These are phyloP conservation scores for Mortierella sp. DNA, from an alignment of 371 early-diverging fungal species.

Conservation along the genomic window DNA sequence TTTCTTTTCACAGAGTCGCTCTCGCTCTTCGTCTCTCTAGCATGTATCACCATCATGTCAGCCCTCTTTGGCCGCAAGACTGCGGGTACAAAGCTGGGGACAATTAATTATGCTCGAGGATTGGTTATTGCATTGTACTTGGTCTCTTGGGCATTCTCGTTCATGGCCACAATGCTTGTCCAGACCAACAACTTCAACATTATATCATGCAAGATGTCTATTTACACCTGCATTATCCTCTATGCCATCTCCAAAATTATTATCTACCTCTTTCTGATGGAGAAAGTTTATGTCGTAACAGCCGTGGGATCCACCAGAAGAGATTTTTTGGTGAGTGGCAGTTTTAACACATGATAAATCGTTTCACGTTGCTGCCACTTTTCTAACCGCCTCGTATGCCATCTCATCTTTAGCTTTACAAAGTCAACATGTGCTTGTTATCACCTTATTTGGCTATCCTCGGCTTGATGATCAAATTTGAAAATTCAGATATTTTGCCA, in stretches of 20 bases:
- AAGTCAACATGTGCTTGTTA: neutral
- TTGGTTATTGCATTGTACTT: neutral
- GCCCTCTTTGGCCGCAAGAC: constrained; percentile 1
- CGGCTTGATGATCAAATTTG: neutral
- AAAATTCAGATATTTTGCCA: neutral
- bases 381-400: neutral
- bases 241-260: constrained; percentile 1
- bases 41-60: neutral
- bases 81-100: neutral
- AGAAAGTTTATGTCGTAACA: neutral
- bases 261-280: constrained; percentile 2
- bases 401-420: neutral
- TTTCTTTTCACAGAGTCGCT: neutral
- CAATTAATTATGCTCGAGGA: constrained; percentile 1
- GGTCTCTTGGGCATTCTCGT: constrained; percentile 2
- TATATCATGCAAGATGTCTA: neutral
- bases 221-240: neutral
- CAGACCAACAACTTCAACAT: neutral
- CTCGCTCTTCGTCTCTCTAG: neutral
- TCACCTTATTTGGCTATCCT: neutral
- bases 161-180: constrained; percentile 2
- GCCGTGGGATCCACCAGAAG: neutral
- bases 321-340: neutral
- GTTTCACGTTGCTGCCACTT: neutral
- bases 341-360: neutral